Percentiles rank a stretch among this genome's conserved stretches.
Conservation (phyloP, 495 filamentous ascomycete species). For the Neurospora sp. region DNA sequence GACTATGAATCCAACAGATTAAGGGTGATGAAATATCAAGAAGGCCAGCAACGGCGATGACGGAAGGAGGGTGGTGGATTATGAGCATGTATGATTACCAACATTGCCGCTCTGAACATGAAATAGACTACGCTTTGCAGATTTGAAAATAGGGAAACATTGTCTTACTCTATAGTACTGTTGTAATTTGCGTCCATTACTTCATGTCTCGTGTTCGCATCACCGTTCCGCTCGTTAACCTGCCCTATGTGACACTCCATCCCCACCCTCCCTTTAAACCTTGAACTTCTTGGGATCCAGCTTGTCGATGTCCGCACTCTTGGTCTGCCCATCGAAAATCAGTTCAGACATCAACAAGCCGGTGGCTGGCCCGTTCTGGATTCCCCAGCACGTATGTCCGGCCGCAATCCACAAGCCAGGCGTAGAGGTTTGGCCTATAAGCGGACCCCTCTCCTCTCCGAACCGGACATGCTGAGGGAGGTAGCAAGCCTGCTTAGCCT, state of each 20-base stretch:
- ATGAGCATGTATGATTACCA: neutral
- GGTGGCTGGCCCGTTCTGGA: conserved; percentile 90
- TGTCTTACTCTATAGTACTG: neutral
- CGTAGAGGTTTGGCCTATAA: conserved; percentile 66
- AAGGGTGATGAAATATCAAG: neutral
- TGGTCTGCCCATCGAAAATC: conserved; percentile 69
- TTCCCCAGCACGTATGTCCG: conserved; percentile 96
- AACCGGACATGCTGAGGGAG: conserved; percentile 61
- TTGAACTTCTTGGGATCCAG: conserved; percentile 56
- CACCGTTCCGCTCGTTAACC: neutral
- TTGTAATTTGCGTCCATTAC: neutral
- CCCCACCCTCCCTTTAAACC: conserved; percentile 20
- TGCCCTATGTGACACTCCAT: neutral
- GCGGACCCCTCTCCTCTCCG: conserved; percentile 51
- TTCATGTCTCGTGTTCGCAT: neutral
- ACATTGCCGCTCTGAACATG: neutral
- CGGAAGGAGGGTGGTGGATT: neutral
- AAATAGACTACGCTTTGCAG: neutral
- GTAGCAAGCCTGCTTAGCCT: conserved; percentile 86
- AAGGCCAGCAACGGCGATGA: too few relatives aligned
- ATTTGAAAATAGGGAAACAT: neutral
- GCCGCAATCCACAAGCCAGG: conserved; percentile 75
- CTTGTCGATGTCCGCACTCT: conserved; percentile 60
- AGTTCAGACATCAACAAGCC: conserved; percentile 83
- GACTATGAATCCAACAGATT: neutral